Conservation (phyloP, 1,284 basidiomycete genomes). For the Rhodofomes roseus region DNA sequence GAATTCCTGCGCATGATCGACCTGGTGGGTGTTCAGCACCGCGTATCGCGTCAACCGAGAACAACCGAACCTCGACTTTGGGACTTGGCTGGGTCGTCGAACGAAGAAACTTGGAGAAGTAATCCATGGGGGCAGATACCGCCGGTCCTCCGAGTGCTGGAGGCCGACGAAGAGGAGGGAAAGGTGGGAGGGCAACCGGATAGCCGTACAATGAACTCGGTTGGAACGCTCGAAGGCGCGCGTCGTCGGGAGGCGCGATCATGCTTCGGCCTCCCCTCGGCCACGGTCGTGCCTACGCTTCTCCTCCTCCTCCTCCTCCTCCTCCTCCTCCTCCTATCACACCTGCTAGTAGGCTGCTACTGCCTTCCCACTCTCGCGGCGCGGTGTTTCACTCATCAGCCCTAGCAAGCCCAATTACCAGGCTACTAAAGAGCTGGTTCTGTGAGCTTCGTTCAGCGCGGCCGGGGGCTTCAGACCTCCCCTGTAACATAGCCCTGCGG, state of each 20-base stretch:
- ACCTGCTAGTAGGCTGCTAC: too few relatives aligned
- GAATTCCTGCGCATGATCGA: slow-evolving; percentile 65
- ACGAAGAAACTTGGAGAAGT: slow-evolving; percentile 78
- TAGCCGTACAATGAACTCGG: background rate
- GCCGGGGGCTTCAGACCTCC: too few relatives aligned
- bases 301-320: background rate
- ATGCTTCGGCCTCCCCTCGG: background rate
- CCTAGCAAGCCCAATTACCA: too few relatives aligned
- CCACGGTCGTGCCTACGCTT: background rate
- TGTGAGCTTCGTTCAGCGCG: too few relatives aligned
- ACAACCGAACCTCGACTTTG: slow-evolving; percentile 37
- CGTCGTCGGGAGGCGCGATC: background rate
- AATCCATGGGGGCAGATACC: slow-evolving; percentile 52
- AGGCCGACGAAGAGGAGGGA: background rate
- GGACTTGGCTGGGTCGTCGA: slow-evolving; percentile 45
- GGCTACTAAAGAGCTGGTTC: too few relatives aligned
- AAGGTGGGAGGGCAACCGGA: background rate
- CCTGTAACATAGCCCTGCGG: too few relatives aligned
- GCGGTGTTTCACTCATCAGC: too few relatives aligned
- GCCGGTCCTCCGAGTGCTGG: background rate
- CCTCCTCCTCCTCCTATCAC: background rate
- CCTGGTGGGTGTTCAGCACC: slow-evolving; percentile 13
- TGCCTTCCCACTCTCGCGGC: too few relatives aligned
- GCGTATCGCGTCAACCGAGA: background rate
- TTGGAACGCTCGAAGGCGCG: background rate